Conservation (phyloP, 2,329 filamentous ascomycete genomes). For the Stagonosporopsis cucurbitacearum region DNA sequence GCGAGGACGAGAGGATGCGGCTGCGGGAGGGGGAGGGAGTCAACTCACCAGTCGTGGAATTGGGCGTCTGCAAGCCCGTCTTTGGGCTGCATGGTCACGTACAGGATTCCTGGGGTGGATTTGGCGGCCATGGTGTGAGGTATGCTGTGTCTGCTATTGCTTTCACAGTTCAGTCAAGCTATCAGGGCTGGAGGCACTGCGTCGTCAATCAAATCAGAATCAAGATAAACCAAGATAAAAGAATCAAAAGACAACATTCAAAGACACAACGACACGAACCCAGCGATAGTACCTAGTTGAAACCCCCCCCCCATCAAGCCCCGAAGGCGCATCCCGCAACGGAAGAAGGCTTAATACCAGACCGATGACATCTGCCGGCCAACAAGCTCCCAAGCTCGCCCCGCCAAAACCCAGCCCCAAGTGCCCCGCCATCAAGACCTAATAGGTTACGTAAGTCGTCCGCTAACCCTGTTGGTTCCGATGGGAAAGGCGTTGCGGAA, state of each 20-base stretch:
- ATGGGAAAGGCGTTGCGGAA: conserved; percentile 25
- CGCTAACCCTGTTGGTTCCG: conserved; percentile 21
- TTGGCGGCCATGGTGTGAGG: conserved; percentile 48
- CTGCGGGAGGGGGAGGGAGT: conserved; percentile 23
- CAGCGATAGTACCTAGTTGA: neutral
- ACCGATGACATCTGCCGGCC: conserved; percentile 46
- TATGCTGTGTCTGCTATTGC: too few species aligned
- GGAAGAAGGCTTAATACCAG: conserved; percentile 22
- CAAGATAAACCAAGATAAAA: neutral
- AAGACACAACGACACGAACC: too few species aligned
- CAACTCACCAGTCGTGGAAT: conserved; percentile 71
- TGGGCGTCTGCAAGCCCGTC: conserved; percentile 68
- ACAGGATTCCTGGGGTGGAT: conserved; percentile 71
- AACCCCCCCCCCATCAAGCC: neutral
- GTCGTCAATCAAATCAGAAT: neutral
- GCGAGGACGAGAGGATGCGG: conserved; percentile 26
- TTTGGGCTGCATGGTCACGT: conserved; percentile 84
- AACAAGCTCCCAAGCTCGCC: too few species aligned
- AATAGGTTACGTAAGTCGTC: conserved; percentile 26
- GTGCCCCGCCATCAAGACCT: conserved; percentile 2
- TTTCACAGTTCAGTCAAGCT: neutral
- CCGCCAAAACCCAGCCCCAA: too few species aligned
- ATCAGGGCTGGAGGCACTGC: too few species aligned
- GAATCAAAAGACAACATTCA: too few species aligned
- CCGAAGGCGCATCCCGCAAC: neutral